Base-by-base conservation (phyloP, 805 yeast genomes). In the Pichia deserticola region DNA sequence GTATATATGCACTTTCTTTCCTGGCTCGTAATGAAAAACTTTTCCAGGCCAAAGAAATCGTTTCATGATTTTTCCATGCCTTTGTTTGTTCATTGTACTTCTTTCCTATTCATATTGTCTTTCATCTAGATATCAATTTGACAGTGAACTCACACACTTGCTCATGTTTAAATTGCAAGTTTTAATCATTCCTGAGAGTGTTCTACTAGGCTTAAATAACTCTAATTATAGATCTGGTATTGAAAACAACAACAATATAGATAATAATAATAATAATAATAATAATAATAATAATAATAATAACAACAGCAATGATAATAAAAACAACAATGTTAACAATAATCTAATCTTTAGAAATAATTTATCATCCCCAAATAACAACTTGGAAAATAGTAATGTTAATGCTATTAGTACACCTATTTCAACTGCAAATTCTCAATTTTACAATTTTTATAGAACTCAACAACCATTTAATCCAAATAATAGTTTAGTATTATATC, bases 101-200 rank as follows among this genome's bases (percentile, higher is more conserved):
- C 20, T 20, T 20, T 20, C 3, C 3, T 20, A 20, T 20, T 20
- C 2, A 20, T 20, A 20, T 20, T 3, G 20, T 20, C 20, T 20
- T 20, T 20, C 20, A 2, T 20, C 3, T 20, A 20, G 20, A 20
- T 20, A 20, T 20, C 20, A 20, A 20, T 20, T 3, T 20, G 20
- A 20, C 20, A 20, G 20, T 20, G 20, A 20, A 20, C 3, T 20
- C 20, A 20, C 20, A 20, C 20, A 20, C 20, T 20, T 20, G 20
- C 20, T 30, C 5, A 53, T 54, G 57, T 51, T 54, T 39, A 54
- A 54, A 28, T 42, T 54, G 30, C 57, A 54, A 35, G 55, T 54
- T 33, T 37, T 54, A 35, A 46, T 54, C 11, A 49, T 54, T 20
- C 57, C 57, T 8, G 51, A 53, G 5, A 49, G 45, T 33, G 48